These are phyloP conservation scores for Edaphochlamys debaryana DNA, from an alignment of 139 green algal species.

Conservation along the genomic window DNA sequence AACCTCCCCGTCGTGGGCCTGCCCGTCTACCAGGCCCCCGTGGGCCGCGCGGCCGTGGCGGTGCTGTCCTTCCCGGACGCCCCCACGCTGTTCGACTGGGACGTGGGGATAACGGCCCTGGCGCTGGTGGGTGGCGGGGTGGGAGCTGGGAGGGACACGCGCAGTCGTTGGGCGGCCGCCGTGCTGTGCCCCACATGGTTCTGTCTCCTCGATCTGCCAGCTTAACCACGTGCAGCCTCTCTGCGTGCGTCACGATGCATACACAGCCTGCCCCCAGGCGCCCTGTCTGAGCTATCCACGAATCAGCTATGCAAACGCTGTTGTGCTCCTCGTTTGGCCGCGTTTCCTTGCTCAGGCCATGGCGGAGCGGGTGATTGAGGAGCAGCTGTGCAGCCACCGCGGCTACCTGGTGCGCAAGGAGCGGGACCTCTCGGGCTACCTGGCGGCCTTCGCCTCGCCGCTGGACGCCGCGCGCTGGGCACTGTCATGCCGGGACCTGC, in stretches of 20 bases:
- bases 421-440: neutral
- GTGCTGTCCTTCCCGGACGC: slow-evolving; percentile 1
- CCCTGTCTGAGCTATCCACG: no score
- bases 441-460: slow-evolving; percentile 14
- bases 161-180: no score
- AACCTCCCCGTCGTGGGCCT: slow-evolving; percentile 11
- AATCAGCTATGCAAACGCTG: no score
- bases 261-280: no score
- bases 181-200: no score
- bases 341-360: no score
- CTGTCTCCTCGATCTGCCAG: no score
- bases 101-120: neutral
- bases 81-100: neutral
- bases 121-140: no score
- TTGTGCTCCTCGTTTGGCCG: no score
- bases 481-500: slow-evolving; percentile 7
- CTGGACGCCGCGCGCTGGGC: slow-evolving; percentile 31
- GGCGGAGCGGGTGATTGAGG: neutral
- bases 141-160: no score
- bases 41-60: slow-evolving; percentile 10
- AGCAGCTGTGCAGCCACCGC: slow-evolving; percentile 16
- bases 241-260: no score
- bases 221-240: no score
- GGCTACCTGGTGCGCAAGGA: slow-evolving; percentile 5
- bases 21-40: neutral